Evolutionary conservation across 1,284 basidiomycete species (phyloP).

Genomic region (Baeospora myosura): DNA sequence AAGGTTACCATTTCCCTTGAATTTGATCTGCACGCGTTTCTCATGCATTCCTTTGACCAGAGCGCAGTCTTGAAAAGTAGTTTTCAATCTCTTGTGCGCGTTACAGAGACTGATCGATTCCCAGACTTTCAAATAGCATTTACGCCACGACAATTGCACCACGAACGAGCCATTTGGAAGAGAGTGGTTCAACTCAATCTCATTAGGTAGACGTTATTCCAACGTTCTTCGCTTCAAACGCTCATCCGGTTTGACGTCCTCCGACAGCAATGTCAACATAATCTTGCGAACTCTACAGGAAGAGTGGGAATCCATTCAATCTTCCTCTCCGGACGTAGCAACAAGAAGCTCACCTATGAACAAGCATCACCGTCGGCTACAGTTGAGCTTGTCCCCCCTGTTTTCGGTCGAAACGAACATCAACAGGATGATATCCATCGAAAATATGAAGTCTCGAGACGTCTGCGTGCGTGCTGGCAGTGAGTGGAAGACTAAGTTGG

Average conservation of each 20-base stretch:
- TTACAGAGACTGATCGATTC: conserved; percentile 3
- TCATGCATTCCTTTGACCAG: conserved; percentile 19
- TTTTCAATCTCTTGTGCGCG: conserved; percentile 6
- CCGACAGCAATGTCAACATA: conserved; percentile 1
- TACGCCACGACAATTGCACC: conserved; percentile 51
- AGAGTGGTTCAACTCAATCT: conserved; percentile 63
- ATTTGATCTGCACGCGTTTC: not conserved
- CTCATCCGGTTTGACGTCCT: conserved; percentile 7
- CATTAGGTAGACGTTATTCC: conserved; percentile 49
- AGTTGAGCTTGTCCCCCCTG: conserved; percentile 51
- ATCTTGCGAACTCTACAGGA: conserved; percentile 28
- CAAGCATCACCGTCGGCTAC: conserved; percentile 33
- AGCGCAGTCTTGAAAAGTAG: conserved; percentile 62
- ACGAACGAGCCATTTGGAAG: conserved; percentile 52
- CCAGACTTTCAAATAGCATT: conserved; percentile 64
- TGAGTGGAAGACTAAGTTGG: conserved; percentile 43
- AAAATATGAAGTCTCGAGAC: conserved; percentile 25
- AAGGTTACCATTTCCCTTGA: conserved; percentile 33
- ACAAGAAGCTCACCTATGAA: conserved; percentile 17
- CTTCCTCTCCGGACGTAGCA: too few species aligned
- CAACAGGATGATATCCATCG: conserved; percentile 35
- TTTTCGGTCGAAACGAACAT: conserved; percentile 51
- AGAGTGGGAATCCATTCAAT: conserved; percentile 32
- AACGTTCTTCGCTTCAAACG: conserved; percentile 28
- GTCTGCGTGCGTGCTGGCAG: conserved; percentile 51